These are phyloP conservation scores for Microbotryum intermedium DNA, from an alignment of 1,284 basidiomycete species.

Conservation along the genomic window DNA sequence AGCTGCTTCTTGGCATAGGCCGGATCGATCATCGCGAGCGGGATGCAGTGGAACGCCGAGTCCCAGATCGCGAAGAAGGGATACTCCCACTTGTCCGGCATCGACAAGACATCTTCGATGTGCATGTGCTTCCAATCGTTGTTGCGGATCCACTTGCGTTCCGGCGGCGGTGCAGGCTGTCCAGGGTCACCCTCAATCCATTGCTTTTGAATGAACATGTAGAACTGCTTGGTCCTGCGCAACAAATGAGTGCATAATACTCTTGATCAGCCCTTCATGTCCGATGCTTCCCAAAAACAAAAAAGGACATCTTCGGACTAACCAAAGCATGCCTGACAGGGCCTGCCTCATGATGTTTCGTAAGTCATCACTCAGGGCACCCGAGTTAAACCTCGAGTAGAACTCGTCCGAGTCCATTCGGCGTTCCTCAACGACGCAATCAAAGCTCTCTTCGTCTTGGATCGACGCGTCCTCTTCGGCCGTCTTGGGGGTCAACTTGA, in stretches of 20 bases:
- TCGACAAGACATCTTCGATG: slow-evolving; percentile 89
- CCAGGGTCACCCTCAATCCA: slow-evolving; percentile 93
- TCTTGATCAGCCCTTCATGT: neutral
- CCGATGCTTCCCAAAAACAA: neutral
- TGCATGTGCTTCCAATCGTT: slow-evolving; percentile 92
- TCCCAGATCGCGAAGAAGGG: slow-evolving; percentile 74
- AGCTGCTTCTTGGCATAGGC: slow-evolving; percentile 95
- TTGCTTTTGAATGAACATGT: slow-evolving; percentile 89
- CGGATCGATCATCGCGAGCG: slow-evolving; percentile 89
- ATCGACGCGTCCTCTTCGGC: slow-evolving; percentile 67
- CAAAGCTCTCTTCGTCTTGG: slow-evolving; percentile 82
- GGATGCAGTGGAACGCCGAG: slow-evolving; percentile 89
- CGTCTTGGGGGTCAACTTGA: slow-evolving; percentile 78
- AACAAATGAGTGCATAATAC: neutral
- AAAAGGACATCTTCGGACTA: slow-evolving; percentile 31
- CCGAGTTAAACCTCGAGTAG: slow-evolving; percentile 68
- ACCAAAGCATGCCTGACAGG: slow-evolving; percentile 95
- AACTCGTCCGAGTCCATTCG: slow-evolving; percentile 92
- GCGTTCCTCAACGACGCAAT: slow-evolving; percentile 78
- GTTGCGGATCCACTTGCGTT: slow-evolving; percentile 78
- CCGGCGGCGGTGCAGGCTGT: slow-evolving; percentile 86
- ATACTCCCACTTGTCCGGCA: slow-evolving; percentile 99
- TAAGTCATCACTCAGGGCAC: slow-evolving; percentile 81
- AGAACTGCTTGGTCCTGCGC: slow-evolving; percentile 80
- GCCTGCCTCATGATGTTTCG: slow-evolving; percentile 95